phyloP scores from a whole-genome alignment of 805 yeast genomes.

The Kuraishia piskuri region DNA sequence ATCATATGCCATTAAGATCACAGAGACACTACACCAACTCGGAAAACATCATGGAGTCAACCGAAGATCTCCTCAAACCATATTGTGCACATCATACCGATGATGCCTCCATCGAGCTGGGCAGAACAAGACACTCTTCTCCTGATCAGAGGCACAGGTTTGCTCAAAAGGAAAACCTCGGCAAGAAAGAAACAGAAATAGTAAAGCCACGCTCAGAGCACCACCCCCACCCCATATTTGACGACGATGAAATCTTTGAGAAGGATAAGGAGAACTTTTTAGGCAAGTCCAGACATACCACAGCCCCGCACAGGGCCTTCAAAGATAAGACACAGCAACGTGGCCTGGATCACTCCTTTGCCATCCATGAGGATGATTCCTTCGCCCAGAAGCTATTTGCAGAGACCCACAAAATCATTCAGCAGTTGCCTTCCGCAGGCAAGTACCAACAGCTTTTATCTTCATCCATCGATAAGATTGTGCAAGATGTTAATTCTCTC shows the following conservation, averaged over 20 bases:
- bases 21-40: neutral
- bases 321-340: neutral
- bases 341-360: neutral
- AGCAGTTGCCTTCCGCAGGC: neutral
- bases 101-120: slow-evolving; percentile 17
- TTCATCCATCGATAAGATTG: slow-evolving; percentile 2
- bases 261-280: slow-evolving; percentile 10
- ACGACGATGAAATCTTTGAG: slow-evolving; percentile 7
- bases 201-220: neutral
- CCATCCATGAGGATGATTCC: neutral
- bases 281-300: neutral
- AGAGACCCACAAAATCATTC: slow-evolving; percentile 2
- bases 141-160: slow-evolving; percentile 10
- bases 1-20: neutral
- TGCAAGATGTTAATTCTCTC: slow-evolving; percentile 3
- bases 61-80: slow-evolving; percentile 3
- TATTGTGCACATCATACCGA: neutral
- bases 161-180: slow-evolving; percentile 6
- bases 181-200: slow-evolving; percentile 16
- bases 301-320: neutral
- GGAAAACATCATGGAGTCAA: neutral
- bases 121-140: slow-evolving; percentile 12
- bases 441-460: slow-evolving; percentile 1
- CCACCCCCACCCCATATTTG: neutral
- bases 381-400: slow-evolving; percentile 1